These are phyloP conservation scores for Huntiella moniliformis DNA, from an alignment of 2,329 filamentous ascomycete genomes.

Conservation along the genomic window DNA sequence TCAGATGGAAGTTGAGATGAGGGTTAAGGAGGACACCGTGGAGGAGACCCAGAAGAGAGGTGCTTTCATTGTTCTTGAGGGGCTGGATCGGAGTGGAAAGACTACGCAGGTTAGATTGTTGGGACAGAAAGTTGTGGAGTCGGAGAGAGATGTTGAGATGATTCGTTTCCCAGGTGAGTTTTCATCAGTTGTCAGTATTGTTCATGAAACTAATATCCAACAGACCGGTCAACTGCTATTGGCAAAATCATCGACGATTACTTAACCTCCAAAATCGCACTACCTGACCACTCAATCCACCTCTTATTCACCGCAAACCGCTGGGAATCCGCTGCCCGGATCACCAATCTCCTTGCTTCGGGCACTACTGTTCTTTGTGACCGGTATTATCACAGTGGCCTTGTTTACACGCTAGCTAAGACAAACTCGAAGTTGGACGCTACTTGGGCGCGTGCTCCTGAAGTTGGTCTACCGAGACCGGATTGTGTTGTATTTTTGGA, in stretches of 20 bases:
- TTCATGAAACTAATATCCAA: neutral
- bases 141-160: slow-evolving; percentile 29
- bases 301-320: slow-evolving; percentile 79
- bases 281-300: slow-evolving; percentile 81
- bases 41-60: slow-evolving; percentile 28
- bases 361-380: slow-evolving; percentile 72
- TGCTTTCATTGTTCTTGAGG: slow-evolving; percentile 68
- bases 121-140: slow-evolving; percentile 31
- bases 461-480: slow-evolving; percentile 69
- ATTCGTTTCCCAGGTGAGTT: slow-evolving; percentile 39
- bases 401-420: slow-evolving; percentile 85
- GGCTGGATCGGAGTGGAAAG: slow-evolving; percentile 78
- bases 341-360: slow-evolving; percentile 33
- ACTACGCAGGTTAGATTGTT: slow-evolving; percentile 70
- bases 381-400: slow-evolving; percentile 86
- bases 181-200: neutral
- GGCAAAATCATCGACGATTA: slow-evolving; percentile 77
- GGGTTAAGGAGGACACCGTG: neutral
- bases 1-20: neutral
- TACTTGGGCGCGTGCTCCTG: slow-evolving; percentile 66
- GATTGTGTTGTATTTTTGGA: slow-evolving; percentile 81
- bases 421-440: slow-evolving; percentile 49
- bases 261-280: slow-evolving; percentile 48
- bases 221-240: slow-evolving; percentile 67
- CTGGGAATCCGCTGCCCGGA: slow-evolving; percentile 50